Percentiles rank a stretch among this genome's conserved stretches.
Evolutionary conservation across 2,329 filamentous ascomycete species (phyloP).

Genomic region (Zalaria sp.): DNA sequence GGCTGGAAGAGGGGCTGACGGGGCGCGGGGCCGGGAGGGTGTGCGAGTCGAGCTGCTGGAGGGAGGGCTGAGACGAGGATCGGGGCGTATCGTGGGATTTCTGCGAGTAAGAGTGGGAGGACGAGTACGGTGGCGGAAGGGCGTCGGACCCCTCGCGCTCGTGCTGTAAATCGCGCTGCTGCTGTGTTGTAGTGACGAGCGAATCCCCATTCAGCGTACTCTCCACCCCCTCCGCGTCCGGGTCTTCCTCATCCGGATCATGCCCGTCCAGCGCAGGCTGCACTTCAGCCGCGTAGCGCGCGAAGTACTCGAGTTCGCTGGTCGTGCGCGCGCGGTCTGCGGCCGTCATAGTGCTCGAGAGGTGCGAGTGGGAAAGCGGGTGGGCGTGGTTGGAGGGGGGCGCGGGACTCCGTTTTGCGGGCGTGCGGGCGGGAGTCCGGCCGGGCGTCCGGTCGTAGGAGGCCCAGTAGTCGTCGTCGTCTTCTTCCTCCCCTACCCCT

Average conservation of each 20-base stretch:
- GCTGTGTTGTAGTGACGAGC: too few relatives aligned
- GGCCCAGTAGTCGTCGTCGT: constrained; percentile 70
- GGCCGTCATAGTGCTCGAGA: constrained; percentile 13
- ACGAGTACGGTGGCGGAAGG: too few relatives aligned
- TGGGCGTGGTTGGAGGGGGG: constrained; percentile 27
- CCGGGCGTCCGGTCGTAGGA: constrained; percentile 60
- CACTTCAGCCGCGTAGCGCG: constrained; percentile 58
- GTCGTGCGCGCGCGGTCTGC: constrained; percentile 9
- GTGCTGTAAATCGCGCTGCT: too few relatives aligned
- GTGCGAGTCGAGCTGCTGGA: too few relatives aligned
- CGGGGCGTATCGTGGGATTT: constrained; percentile 21
- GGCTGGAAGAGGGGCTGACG: constrained; percentile 29
- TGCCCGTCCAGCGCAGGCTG: constrained; percentile 71
- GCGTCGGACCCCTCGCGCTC: too few relatives aligned
- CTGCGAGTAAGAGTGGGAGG: neutral
- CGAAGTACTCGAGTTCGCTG: constrained; percentile 58
- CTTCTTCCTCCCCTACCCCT: constrained; percentile 40
- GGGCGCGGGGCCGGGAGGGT: constrained; percentile 31
- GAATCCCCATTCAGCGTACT: constrained; percentile 32
- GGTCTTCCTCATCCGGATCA: constrained; percentile 58
- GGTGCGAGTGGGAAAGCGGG: constrained; percentile 37
- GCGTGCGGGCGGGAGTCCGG: constrained; percentile 41
- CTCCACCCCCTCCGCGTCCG: constrained; percentile 25
- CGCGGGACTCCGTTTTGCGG: constrained; percentile 46
- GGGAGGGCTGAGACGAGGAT: constrained; percentile 14